Percentiles rank a stretch among this genome's conserved stretches.
Conservation (phyloP, 768 basidiomycete species). For the Chiua virens region DNA sequence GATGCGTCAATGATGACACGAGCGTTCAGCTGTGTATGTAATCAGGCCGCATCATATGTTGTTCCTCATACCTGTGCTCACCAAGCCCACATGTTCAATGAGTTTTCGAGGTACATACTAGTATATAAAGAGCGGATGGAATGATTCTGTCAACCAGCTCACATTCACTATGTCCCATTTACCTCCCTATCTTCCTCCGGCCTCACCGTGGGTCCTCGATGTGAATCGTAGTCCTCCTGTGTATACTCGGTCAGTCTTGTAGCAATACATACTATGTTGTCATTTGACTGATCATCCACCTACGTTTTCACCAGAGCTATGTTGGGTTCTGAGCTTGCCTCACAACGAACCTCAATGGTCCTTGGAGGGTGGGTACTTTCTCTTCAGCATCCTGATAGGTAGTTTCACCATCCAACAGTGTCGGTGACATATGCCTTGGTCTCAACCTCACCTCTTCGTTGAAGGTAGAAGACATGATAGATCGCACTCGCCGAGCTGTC, state of each 20-base stretch:
- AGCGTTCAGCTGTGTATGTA: too few relatives aligned
- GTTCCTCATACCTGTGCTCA: too few relatives aligned
- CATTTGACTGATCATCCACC: background rate
- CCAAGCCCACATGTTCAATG: too few relatives aligned
- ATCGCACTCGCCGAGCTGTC: constrained; percentile 11
- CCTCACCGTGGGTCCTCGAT: constrained; percentile 8
- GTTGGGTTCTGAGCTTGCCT: constrained; percentile 16
- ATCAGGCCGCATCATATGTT: too few relatives aligned
- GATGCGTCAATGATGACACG: too few relatives aligned
- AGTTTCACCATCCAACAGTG: background rate
- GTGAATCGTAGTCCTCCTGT: constrained; percentile 3
- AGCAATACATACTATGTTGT: background rate
- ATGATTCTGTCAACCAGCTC: too few relatives aligned
- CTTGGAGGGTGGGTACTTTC: constrained; percentile 12
- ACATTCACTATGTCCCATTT: background rate
- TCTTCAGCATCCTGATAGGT: background rate
- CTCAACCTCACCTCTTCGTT: constrained; percentile 14
- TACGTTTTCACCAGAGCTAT: background rate
- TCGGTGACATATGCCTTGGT: constrained; percentile 19
- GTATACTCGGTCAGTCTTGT: constrained; percentile 15
- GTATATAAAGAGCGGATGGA: too few relatives aligned
- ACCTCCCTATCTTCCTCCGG: background rate
- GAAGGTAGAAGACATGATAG: constrained; percentile 1
- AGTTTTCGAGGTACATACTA: too few relatives aligned
- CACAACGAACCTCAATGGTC: constrained; percentile 10